A percentile compares a stretch with the other conserved stretches of the same genome.
Conservation (phyloP, 1,284 basidiomycete genomes). For the Rhodotorula glutinis region DNA sequence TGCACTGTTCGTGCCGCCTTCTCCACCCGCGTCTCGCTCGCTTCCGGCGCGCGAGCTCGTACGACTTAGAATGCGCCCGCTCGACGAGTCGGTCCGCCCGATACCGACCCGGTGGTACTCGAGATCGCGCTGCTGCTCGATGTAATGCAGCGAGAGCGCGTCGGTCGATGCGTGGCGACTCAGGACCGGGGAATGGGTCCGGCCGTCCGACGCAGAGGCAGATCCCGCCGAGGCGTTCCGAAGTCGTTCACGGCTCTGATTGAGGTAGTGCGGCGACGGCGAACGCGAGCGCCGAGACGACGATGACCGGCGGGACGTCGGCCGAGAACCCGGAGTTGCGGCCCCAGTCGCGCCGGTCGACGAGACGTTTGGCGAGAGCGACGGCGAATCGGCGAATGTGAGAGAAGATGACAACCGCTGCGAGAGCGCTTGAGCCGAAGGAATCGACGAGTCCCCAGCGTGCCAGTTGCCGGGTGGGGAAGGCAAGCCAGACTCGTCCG, state of each 20-base stretch:
- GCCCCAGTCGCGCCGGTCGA: background rate
- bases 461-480: background rate
- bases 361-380: background rate
- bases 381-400: slow-evolving; percentile 22
- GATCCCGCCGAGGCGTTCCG: background rate
- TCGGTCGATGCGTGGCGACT: slow-evolving; percentile 29
- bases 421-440: slow-evolving; percentile 12
- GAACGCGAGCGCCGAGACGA: slow-evolving; percentile 22
- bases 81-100: background rate
- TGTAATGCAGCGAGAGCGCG: slow-evolving; percentile 34
- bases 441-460: slow-evolving; percentile 2
- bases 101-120: background rate
- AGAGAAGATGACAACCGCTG: slow-evolving; percentile 29
- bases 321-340: slow-evolving; percentile 13
- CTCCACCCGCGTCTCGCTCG: slow-evolving; percentile 11
- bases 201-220: background rate
- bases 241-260: background rate
- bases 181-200: slow-evolving; percentile 30
- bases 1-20: background rate
- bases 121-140: slow-evolving; percentile 14
- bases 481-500: slow-evolving; percentile 9
- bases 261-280: slow-evolving; percentile 12
- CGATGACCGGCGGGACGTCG: slow-evolving; percentile 16
- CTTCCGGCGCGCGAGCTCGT: slow-evolving; percentile 19
- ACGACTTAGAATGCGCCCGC: slow-evolving; percentile 1